Base-by-base conservation (phyloP, 345 rosid species). In the Camelina hispida region DNA sequence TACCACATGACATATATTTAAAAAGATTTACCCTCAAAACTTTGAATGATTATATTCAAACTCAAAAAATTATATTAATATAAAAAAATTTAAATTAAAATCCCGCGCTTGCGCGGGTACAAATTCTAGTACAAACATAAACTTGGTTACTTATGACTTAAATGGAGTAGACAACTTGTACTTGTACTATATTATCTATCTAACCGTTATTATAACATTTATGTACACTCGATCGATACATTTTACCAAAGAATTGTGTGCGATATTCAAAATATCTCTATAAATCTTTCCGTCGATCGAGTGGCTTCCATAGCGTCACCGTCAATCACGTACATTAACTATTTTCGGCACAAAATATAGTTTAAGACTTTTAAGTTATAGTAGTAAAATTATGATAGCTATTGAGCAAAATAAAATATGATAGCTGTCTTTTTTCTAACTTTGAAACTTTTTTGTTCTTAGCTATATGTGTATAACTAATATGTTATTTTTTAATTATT, bases 211-310 rank as follows among this genome's bases (percentile, higher is more conserved):
- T 20, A 6, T 20, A 60, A 48, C 48, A 58, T 18, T 38, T 38
- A 20, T 46, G 65, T 34, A 35, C 59, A 35, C 15, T n/a, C 50
- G 61, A 72, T 62, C 25, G 61, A 51, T 62, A 72, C 62, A 53
- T 53, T 72, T 53, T 40, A 72, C 63, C 69, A n/a, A 48, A 62
- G 4, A 25, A 52, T 4, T 6, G 18, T 61, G 42, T 71, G 25
- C 55, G 14, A n/a, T 5, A 3, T 28, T 17, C 68, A 62, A 62
- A 52, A 51, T 40, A 62, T 63, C 22, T 62, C 25, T 62, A 51
- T 14, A 14, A 25, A 25, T 51, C 20, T 72, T 28, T 40, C 42
- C 23, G 43, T 72, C 18, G 35, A 17, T 72, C 18, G 35, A 17
- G 15, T 62, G 23, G 57, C 2, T 50, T 50, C 3, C 68, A 51